A percentile compares a stretch with the other conserved stretches of the same genome.
Evolutionary conservation across 352 stramenopile species (phyloP).

Genomic region (Discostella stelligera): DNA sequence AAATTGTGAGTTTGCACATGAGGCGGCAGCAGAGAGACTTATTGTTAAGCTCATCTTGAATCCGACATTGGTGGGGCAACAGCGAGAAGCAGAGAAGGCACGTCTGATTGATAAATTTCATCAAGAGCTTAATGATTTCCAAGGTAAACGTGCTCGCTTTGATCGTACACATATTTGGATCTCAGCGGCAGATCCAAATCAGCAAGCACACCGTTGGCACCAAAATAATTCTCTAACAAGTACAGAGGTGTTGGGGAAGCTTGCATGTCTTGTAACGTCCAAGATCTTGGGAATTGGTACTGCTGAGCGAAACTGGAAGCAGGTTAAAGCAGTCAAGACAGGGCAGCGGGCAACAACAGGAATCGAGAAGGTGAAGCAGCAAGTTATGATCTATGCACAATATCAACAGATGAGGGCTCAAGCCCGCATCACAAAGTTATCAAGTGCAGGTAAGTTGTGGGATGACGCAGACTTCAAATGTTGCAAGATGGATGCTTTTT

Average conservation of each 20-base stretch:
- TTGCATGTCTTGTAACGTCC: too few relatives aligned
- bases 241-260: too few relatives aligned
- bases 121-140: background rate
- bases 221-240: background rate
- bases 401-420: constrained; percentile 6
- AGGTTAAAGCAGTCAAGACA: background rate
- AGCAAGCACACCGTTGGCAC: background rate
- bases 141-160: too few relatives aligned
- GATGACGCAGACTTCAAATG: constrained; percentile 1
- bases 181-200: background rate
- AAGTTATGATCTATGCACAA: constrained; percentile 3
- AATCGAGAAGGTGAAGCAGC: background rate
- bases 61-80: background rate
- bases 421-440: background rate
- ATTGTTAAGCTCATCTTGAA: background rate
- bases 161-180: background rate
- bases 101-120: background rate
- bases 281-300: too few relatives aligned
- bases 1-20: background rate
- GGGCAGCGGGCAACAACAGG: background rate
- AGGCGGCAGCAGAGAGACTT: background rate
- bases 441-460: constrained; percentile 9
- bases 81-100: background rate
- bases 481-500: constrained; percentile 6
- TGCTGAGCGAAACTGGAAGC: too few relatives aligned